Conservation (phyloP, 257 asterid species). For the Solanum appendiculatum region DNA sequence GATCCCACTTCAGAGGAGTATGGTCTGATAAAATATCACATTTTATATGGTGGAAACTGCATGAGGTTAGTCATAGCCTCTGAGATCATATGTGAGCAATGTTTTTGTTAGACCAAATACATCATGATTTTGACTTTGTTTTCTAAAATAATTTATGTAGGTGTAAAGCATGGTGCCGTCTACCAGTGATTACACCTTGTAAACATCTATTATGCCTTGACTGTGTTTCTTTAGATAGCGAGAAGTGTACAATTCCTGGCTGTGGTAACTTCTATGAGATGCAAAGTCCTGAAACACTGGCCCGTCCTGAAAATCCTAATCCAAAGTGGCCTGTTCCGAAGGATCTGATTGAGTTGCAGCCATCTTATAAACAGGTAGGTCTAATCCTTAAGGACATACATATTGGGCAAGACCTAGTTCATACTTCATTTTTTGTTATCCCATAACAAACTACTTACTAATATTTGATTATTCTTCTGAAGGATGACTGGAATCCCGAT, state of each 20-base stretch:
- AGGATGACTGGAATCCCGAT: constrained; percentile 99
- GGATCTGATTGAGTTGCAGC: constrained; percentile 98
- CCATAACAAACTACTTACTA: not conserved
- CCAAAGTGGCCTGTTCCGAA: constrained; percentile 99
- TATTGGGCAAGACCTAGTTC: not conserved
- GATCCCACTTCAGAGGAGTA: constrained; percentile 63
- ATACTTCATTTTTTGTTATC: not conserved
- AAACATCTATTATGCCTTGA: constrained; percentile 85
- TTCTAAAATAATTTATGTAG: constrained; percentile 19
- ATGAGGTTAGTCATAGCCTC: constrained; percentile 45
- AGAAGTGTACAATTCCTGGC: constrained; percentile 67
- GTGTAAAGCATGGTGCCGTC: constrained; percentile 94
- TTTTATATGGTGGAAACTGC: constrained; percentile 70
- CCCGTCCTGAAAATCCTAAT: constrained; percentile 96
- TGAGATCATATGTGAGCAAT: constrained; percentile 4
- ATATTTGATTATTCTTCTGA: constrained; percentile 9
- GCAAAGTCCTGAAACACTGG: constrained; percentile 85
- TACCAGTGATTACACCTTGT: constrained; percentile 92
- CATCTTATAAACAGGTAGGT: constrained; percentile 85
- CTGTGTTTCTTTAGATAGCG: constrained; percentile 89
- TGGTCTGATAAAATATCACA: constrained; percentile 41
- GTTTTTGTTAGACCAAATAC: constrained; percentile 6
- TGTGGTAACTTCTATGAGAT: constrained; percentile 79
- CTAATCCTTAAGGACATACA: not conserved
- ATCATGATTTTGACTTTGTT: constrained; percentile 1